A percentile compares a stretch with the other conserved stretches of the same genome.
These are phyloP conservation scores for Salix dunnii DNA, from an alignment of 345 rosid species.

Conservation along the genomic window DNA sequence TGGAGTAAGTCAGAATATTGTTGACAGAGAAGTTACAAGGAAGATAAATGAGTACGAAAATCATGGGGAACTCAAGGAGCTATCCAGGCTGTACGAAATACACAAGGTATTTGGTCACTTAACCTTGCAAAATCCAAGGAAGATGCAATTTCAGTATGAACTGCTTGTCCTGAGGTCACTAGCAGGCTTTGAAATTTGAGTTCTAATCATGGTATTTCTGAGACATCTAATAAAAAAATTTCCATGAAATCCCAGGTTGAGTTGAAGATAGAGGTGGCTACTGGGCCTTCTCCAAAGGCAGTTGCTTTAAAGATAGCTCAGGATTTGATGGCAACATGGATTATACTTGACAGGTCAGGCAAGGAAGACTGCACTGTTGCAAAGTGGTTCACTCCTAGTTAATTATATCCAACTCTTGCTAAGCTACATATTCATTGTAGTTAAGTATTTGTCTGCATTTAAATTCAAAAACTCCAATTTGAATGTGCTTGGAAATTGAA, in stretches of 20 bases:
- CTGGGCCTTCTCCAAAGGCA: conserved; percentile 31
- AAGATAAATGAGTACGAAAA: conserved; percentile 29
- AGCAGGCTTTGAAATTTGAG: too few species aligned
- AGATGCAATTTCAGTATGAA: neutral
- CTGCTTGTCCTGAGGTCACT: neutral
- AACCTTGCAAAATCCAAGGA: neutral
- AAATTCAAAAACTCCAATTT: too few species aligned
- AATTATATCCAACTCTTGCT: too few species aligned
- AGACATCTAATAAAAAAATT: neutral
- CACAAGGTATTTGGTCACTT: conserved; percentile 19
- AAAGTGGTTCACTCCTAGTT: too few species aligned
- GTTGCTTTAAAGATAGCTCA: conserved; percentile 28
- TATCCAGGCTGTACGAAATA: conserved; percentile 22
- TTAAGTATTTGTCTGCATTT: too few species aligned
- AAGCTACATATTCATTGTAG: too few species aligned
- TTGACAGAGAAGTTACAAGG: conserved; percentile 10
- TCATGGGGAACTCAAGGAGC: conserved; percentile 23
- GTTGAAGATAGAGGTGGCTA: conserved; percentile 33
- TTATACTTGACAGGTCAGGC: conserved; percentile 44
- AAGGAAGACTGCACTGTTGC: neutral
- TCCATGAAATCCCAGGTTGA: conserved; percentile 24
- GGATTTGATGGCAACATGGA: conserved; percentile 38
- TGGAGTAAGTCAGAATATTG: conserved; percentile 14
- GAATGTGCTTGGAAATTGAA: too few species aligned
- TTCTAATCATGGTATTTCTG: too few species aligned